phyloP scores from a whole-genome alignment of 371 early-diverging fungal genomes.

The Syncephalastrum sp. region DNA sequence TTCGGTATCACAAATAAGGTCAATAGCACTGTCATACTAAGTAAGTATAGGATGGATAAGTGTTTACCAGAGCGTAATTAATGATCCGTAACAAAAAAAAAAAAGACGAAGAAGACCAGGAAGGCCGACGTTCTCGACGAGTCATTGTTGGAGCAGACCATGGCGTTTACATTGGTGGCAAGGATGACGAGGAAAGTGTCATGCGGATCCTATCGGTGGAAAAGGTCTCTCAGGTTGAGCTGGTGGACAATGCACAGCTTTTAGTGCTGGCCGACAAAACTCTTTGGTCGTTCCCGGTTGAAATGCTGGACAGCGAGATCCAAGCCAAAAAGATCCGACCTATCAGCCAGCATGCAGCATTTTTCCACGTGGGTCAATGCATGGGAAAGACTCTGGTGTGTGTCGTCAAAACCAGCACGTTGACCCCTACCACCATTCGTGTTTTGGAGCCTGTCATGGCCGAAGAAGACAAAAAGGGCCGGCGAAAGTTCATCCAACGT shows the following conservation, averaged over 20 bases:
- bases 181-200: constrained; percentile 8
- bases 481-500: constrained; percentile 40
- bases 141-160: constrained; percentile 37
- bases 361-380: constrained; percentile 88
- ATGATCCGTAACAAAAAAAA: neutral
- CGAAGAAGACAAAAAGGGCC: constrained; percentile 56
- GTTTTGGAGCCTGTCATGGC: constrained; percentile 71
- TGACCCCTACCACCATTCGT: constrained; percentile 73
- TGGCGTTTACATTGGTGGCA: constrained; percentile 27
- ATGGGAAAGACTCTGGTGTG: constrained; percentile 71
- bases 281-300: constrained; percentile 72
- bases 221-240: constrained; percentile 77
- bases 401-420: constrained; percentile 65
- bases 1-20: constrained; percentile 20
- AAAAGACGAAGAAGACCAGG: constrained; percentile 6
- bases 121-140: neutral
- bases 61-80: constrained; percentile 1
- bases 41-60: constrained; percentile 7
- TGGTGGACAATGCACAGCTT: constrained; percentile 68
- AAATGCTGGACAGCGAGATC: constrained; percentile 51
- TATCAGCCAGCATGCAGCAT: constrained; percentile 77
- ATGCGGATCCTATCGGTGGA: constrained; percentile 68
- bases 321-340: constrained; percentile 62
- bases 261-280: constrained; percentile 71
- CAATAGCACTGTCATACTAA: constrained; percentile 11